Percentiles rank a stretch among this genome's conserved stretches.
Conservation (phyloP, 495 filamentous ascomycete species). For the Monascus purpureus region DNA sequence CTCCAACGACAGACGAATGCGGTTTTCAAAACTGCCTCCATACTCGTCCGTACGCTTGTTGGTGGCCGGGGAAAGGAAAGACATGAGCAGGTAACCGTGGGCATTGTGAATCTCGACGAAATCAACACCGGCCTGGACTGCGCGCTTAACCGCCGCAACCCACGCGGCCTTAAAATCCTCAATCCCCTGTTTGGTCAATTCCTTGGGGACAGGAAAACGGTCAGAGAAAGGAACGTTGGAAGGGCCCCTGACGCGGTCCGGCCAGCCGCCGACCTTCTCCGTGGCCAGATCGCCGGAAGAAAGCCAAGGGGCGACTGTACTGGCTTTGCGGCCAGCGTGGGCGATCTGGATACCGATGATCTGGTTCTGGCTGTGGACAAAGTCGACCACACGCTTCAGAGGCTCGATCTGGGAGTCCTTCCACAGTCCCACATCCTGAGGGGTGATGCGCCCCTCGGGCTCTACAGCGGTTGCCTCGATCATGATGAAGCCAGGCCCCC, state of each 20-base stretch:
- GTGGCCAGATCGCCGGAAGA: conserved; percentile 27
- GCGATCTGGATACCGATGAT: conserved; percentile 62
- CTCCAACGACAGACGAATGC: conserved; percentile 41
- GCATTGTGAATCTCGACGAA: conserved; percentile 44
- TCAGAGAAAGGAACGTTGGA: conserved; percentile 40
- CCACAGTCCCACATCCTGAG: conserved; percentile 60
- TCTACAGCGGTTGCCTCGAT: conserved; percentile 61
- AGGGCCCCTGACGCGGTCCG: conserved; percentile 41
- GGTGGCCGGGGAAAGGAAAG: conserved; percentile 47
- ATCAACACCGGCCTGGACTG: conserved; percentile 42
- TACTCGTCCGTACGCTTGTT: conserved; percentile 54
- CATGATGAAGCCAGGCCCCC: conserved; percentile 55
- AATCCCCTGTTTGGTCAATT: conserved; percentile 43
- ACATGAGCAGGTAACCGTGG: conserved; percentile 49
- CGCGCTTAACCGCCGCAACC: conserved; percentile 38
- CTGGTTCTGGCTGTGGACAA: conserved; percentile 54
- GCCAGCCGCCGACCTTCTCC: conserved; percentile 47
- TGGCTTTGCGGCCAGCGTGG: conserved; percentile 67
- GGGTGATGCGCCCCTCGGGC: conserved; percentile 65
- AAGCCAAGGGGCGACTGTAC: conserved; percentile 55
- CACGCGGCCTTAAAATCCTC: conserved; percentile 41
- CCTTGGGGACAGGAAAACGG: conserved; percentile 35
- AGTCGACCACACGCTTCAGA: conserved; percentile 48
- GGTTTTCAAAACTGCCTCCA: conserved; percentile 52
- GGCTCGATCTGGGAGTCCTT: conserved; percentile 55